These are phyloP conservation scores for Ascochyta viciae-villosae DNA, from an alignment of 2,329 filamentous ascomycete species.

Conservation along the genomic window DNA sequence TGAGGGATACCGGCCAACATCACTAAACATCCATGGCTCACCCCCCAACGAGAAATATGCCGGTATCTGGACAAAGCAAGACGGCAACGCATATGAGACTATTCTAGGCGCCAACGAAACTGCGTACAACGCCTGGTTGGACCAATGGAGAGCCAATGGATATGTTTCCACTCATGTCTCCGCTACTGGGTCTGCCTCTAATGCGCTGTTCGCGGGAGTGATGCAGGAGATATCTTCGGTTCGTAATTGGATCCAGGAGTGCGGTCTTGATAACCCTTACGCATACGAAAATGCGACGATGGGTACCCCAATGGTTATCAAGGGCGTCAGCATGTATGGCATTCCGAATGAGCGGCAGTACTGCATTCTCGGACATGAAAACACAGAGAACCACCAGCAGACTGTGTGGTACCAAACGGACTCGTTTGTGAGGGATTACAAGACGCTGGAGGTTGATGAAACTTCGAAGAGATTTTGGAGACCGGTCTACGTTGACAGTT, in stretches of 20 bases:
- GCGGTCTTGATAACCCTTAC: slow-evolving; percentile 19
- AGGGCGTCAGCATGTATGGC: slow-evolving; percentile 29
- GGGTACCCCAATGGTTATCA: slow-evolving; percentile 18
- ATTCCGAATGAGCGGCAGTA: slow-evolving; percentile 21
- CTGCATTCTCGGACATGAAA: slow-evolving; percentile 29
- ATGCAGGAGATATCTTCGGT: slow-evolving; percentile 22
- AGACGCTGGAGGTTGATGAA: slow-evolving; percentile 14
- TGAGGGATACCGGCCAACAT: slow-evolving; percentile 24
- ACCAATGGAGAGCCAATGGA: slow-evolving; percentile 21
- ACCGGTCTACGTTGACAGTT: slow-evolving; percentile 24
- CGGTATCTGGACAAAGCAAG: slow-evolving; percentile 27
- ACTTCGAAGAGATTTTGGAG: slow-evolving; percentile 33
- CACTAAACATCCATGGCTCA: slow-evolving; percentile 24
- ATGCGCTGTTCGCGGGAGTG: slow-evolving; percentile 29
- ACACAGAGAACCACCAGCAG: slow-evolving; percentile 24
- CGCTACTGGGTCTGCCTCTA: slow-evolving; percentile 26
- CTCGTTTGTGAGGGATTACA: slow-evolving; percentile 11
- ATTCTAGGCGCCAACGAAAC: slow-evolving; percentile 23
- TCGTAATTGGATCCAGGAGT: slow-evolving; percentile 18
- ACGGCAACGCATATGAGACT: slow-evolving; percentile 23
- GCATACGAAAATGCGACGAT: slow-evolving; percentile 11
- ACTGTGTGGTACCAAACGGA: slow-evolving; percentile 23
- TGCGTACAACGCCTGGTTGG: slow-evolving; percentile 26
- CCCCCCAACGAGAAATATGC: slow-evolving; percentile 24
- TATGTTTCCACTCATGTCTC: slow-evolving; percentile 32